These are phyloP conservation scores for Capronia americana DNA, from an alignment of 2,329 filamentous ascomycete species.

Conservation along the genomic window DNA sequence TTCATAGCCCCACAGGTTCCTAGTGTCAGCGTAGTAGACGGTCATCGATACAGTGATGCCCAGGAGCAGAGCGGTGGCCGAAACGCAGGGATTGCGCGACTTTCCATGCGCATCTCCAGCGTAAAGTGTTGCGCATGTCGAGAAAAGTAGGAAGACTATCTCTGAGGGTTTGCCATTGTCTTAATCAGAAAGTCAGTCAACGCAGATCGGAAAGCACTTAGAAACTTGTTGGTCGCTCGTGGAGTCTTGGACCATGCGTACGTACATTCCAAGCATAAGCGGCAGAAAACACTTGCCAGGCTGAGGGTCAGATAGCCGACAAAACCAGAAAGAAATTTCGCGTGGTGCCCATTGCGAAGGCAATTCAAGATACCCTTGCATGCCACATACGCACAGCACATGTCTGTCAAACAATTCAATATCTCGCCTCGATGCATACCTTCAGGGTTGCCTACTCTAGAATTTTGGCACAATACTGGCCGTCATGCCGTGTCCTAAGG, in stretches of 20 bases:
- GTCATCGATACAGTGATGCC: slow-evolving; percentile 69
- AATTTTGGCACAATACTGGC: too few relatives aligned
- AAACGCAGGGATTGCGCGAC: slow-evolving; percentile 50
- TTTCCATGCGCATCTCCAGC: slow-evolving; percentile 67
- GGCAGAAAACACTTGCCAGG: slow-evolving; percentile 60
- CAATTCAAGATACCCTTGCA: slow-evolving; percentile 76
- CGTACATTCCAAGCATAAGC: slow-evolving; percentile 59
- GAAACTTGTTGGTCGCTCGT: background rate
- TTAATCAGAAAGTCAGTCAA: background rate
- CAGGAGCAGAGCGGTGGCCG: slow-evolving; percentile 65
- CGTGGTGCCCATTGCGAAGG: slow-evolving; percentile 72
- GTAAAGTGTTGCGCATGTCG: slow-evolving; percentile 64
- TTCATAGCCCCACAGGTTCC: slow-evolving; percentile 82
- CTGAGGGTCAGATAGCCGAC: slow-evolving; percentile 58
- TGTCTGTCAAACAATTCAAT: slow-evolving; percentile 80
- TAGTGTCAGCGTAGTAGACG: slow-evolving; percentile 80
- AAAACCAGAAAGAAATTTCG: slow-evolving; percentile 71
- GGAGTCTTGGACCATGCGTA: slow-evolving; percentile 45
- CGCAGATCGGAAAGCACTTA: background rate
- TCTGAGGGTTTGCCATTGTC: slow-evolving; percentile 56
- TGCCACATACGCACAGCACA: slow-evolving; percentile 79
- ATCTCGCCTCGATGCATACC: slow-evolving; percentile 58
- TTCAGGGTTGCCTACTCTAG: too few relatives aligned
- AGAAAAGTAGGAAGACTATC: slow-evolving; percentile 67
- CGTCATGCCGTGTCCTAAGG: too few relatives aligned